phyloP scores from a whole-genome alignment of 2,329 filamentous ascomycete genomes.

The Fonsecaea multimorphosa region DNA sequence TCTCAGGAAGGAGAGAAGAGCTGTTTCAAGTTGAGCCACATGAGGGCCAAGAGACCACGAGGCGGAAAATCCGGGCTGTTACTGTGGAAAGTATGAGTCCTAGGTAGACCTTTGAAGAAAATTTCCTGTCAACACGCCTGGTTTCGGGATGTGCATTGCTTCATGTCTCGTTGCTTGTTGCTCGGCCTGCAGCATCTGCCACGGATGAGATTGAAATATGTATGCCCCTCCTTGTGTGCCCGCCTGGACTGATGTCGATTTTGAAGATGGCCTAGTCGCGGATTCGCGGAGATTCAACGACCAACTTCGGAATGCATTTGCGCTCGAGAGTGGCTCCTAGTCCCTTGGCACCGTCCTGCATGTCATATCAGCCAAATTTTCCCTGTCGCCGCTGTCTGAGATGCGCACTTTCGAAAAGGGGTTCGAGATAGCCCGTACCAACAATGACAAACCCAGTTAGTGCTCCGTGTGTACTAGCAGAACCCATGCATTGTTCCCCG shows the following conservation, averaged over 20 bases:
- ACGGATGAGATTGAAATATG: neutral
- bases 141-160: neutral
- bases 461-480: neutral
- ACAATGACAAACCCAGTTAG: neutral
- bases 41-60: neutral
- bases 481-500: neutral
- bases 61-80: neutral
- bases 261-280: neutral
- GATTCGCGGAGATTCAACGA: slow-evolving; percentile 20
- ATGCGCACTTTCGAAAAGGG: neutral
- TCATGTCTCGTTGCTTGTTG: neutral
- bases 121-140: neutral
- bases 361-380: neutral
- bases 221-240: neutral
- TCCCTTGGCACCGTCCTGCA: slow-evolving; percentile 12
- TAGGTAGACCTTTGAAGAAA: neutral
- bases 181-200: neutral
- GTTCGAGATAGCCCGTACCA: neutral
- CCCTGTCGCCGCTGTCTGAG: neutral
- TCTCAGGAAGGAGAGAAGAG: slow-evolving; percentile 8
- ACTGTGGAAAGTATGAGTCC: neutral
- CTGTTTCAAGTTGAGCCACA: slow-evolving; percentile 22
- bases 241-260: neutral
- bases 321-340: neutral
- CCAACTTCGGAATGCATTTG: slow-evolving; percentile 12